These are phyloP conservation scores for Claviceps sp. DNA, from an alignment of 2,329 filamentous ascomycete species.

Conservation along the genomic window DNA sequence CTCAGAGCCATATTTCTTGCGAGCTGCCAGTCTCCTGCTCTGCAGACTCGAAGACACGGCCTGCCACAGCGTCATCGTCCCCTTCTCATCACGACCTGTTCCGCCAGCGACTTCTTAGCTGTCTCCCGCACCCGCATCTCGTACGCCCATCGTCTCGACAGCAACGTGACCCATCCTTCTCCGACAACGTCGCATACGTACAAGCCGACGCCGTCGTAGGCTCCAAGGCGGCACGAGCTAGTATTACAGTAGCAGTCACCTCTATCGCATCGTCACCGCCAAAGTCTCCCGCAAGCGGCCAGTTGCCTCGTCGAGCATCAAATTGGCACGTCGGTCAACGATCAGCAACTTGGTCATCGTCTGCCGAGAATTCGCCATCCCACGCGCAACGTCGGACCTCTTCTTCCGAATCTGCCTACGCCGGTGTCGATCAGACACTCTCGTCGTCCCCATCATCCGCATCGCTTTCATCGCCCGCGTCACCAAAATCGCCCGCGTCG, in stretches of 20 bases:
- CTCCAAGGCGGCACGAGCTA: not conserved
- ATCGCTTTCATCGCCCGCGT: constrained; percentile 7
- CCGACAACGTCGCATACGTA: constrained; percentile 11
- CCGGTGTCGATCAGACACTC: constrained; percentile 11
- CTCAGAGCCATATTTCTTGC: constrained; percentile 40
- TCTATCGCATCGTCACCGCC: constrained; percentile 1
- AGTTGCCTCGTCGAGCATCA: constrained; percentile 7
- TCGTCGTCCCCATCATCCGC: constrained; percentile 10
- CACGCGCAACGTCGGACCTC: constrained; percentile 8
- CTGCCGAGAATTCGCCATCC: constrained; percentile 1
- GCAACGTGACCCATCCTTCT: constrained; percentile 2
- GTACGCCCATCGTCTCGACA: constrained; percentile 9
- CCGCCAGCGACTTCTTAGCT: constrained; percentile 7
- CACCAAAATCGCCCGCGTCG: constrained; percentile 9
- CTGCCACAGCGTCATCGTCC: constrained; percentile 11
- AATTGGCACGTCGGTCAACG: constrained; percentile 2
- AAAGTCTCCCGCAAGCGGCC: constrained; percentile 4
- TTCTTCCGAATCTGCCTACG: constrained; percentile 9
- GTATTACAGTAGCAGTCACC: not conserved
- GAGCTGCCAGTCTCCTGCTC: constrained; percentile 43
- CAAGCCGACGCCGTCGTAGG: constrained; percentile 4
- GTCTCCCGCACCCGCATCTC: not conserved
- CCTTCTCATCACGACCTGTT: constrained; percentile 9
- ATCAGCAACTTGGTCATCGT: constrained; percentile 3
- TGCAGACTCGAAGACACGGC: constrained; percentile 28